Evolutionary conservation across 345 rosid genomes (phyloP).

Genomic region (Clausena lansium): DNA sequence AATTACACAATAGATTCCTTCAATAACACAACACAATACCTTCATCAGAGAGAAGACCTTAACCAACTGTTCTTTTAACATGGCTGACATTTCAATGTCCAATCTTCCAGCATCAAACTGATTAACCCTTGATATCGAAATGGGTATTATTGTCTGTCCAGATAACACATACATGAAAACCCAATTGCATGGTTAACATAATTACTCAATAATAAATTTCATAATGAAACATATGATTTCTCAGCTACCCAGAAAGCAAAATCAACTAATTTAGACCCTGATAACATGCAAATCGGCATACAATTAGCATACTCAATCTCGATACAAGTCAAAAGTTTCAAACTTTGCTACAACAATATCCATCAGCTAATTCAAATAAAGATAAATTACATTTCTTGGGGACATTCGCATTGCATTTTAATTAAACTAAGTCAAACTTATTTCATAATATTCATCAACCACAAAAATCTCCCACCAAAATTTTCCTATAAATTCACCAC

Average conservation of each 20-base stretch:
- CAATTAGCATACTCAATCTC: background rate
- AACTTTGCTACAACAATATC: background rate
- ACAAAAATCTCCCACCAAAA: background rate
- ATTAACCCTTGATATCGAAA: constrained; percentile 88
- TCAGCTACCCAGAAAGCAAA: background rate
- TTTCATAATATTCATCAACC: background rate
- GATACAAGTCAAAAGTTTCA: background rate
- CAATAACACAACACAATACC: constrained; percentile 40
- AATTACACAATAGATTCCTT: background rate
- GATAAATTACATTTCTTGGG: background rate
- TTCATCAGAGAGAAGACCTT: constrained; percentile 89
- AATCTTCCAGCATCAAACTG: constrained; percentile 94
- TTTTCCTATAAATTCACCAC: background rate
- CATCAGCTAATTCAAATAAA: background rate
- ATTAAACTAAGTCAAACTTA: background rate
- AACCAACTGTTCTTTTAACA: constrained; percentile 93
- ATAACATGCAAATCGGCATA: background rate
- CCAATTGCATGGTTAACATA: background rate
- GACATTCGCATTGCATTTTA: background rate
- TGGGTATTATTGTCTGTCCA: constrained; percentile 57
- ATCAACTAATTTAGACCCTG: background rate
- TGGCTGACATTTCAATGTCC: constrained; percentile 94
- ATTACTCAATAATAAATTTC: background rate
- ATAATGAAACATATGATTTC: background rate
- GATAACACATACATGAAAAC: background rate